These are phyloP conservation scores for Sphenostylis stenocarpa DNA, from an alignment of 306 rosid genomes.

Conservation along the genomic window DNA sequence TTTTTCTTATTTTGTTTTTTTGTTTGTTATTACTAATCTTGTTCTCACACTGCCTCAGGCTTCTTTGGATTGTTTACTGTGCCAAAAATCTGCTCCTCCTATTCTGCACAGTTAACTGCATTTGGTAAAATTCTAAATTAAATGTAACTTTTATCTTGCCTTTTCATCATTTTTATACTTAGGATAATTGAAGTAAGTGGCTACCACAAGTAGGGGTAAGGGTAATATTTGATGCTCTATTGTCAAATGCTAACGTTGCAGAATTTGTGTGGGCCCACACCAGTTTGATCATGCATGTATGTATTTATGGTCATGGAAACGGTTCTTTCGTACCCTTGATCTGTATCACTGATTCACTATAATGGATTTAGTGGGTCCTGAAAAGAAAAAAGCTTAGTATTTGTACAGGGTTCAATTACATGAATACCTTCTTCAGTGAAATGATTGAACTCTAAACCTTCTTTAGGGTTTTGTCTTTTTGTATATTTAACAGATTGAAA, in stretches of 20 bases:
- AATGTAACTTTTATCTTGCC: background rate
- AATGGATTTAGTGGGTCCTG: conserved; percentile 26
- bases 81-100: conserved; percentile 67
- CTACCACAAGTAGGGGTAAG: background rate
- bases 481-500: conserved; percentile 10
- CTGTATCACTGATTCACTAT: background rate
- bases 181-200: background rate
- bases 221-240: background rate
- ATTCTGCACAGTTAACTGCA: conserved; percentile 57
- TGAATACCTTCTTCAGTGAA: background rate
- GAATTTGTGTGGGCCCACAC: background rate
- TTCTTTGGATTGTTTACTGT: conserved; percentile 71
- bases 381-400: background rate
- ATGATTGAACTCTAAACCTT: conserved; percentile 7
- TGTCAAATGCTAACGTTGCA: background rate
- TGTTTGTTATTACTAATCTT: background rate
- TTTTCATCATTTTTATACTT: conserved; percentile 17
- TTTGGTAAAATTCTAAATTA: conserved; percentile 53
- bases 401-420: background rate
- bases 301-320: conserved; percentile 11
- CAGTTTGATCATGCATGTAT: background rate
- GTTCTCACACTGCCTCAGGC: conserved; percentile 48
- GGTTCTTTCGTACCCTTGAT: conserved; percentile 9
- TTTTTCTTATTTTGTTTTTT: background rate
- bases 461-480: background rate